These are phyloP conservation scores for Phytophthora constricta DNA, from an alignment of 352 stramenopile species.

Conservation along the genomic window DNA sequence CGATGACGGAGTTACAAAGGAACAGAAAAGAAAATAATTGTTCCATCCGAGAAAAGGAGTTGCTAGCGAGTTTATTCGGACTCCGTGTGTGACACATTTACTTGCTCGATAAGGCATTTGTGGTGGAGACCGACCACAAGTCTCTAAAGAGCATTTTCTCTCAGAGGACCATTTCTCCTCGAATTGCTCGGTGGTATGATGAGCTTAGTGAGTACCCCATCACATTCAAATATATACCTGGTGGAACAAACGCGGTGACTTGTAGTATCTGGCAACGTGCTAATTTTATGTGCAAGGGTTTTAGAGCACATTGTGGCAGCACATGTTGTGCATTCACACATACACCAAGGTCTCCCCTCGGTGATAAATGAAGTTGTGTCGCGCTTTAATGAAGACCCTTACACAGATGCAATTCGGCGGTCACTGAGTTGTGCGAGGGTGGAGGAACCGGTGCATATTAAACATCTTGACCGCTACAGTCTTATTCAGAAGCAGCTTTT, in stretches of 20 bases:
- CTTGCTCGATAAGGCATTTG: constrained; percentile 18
- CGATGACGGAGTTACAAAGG: constrained; percentile 4
- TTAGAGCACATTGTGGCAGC: neutral
- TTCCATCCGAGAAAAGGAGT: constrained; percentile 16
- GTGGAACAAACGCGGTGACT: neutral
- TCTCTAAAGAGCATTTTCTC: constrained; percentile 8
- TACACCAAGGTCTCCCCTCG: neutral
- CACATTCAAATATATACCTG: constrained; percentile 13
- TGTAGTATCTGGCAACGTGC: neutral
- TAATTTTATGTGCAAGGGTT: neutral
- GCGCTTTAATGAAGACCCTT: neutral
- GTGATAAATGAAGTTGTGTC: neutral
- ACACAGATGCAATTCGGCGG: neutral
- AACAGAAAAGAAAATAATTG: constrained; percentile 17
- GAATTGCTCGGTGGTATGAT: constrained; percentile 14
- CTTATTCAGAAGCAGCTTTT: neutral
- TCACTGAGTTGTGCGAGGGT: neutral
- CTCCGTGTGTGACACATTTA: constrained; percentile 9
- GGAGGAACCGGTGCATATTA: neutral
- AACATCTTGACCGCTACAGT: neutral
- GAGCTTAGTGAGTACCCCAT: constrained; percentile 11
- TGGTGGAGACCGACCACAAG: constrained; percentile 18
- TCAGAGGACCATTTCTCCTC: constrained; percentile 11
- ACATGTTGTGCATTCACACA: neutral
- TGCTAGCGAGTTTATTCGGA: constrained; percentile 12